These are phyloP conservation scores for Jasminum sambac DNA, from an alignment of 257 asterid genomes.

Conservation along the genomic window DNA sequence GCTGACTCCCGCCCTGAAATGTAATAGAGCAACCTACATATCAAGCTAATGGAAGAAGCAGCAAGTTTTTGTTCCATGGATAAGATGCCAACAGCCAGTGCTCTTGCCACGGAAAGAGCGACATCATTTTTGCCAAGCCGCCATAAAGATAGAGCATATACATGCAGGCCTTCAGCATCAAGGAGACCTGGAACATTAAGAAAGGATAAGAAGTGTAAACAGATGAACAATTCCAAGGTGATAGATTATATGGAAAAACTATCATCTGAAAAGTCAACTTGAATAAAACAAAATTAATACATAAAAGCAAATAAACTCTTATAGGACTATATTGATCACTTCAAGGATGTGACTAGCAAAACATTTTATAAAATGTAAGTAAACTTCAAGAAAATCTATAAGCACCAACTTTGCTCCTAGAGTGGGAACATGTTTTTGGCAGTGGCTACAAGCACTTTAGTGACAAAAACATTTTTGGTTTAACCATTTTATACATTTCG, in stretches of 20 bases:
- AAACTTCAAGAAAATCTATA: not conserved
- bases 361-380: not conserved
- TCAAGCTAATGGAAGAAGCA: conserved; percentile 62
- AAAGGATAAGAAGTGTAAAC: conserved; percentile 23
- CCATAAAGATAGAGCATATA: conserved; percentile 84
- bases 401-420: not conserved
- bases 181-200: conserved; percentile 73
- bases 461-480: no score
- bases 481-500: no score
- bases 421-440: not conserved
- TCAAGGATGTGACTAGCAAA: not conserved
- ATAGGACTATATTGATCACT: not conserved
- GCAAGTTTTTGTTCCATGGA: conserved; percentile 66
- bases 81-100: conserved; percentile 62
- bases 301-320: not conserved
- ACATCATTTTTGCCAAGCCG: conserved; percentile 69
- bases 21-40: conserved; percentile 69
- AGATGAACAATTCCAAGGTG: not conserved
- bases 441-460: no score
- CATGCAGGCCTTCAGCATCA: conserved; percentile 64
- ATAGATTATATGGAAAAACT: not conserved
- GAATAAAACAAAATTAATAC: not conserved
- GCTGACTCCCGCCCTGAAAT: conserved; percentile 77
- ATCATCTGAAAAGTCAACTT: not conserved
- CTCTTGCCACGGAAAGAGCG: conserved; percentile 63